A percentile compares a stretch with the other conserved stretches of the same genome.
These are phyloP conservation scores for Phytophthora pinifolia DNA, from an alignment of 352 stramenopile species.

Conservation along the genomic window DNA sequence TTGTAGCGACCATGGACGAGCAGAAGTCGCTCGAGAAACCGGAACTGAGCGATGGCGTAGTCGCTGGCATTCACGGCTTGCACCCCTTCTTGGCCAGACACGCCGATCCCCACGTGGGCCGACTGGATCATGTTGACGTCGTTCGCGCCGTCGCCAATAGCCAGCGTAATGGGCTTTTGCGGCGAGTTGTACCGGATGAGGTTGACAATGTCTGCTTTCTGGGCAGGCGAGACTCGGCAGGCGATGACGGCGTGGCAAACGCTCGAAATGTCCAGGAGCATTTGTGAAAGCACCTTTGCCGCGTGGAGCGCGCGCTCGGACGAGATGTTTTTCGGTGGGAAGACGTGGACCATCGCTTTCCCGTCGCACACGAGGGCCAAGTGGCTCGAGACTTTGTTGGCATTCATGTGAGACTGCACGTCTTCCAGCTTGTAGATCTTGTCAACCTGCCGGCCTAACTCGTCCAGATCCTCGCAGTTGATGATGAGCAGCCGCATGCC, in stretches of 20 bases:
- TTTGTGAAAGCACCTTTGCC: slow-evolving; percentile 45
- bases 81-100: slow-evolving; percentile 89
- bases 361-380: slow-evolving; percentile 68
- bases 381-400: slow-evolving; percentile 45
- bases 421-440: slow-evolving; percentile 42
- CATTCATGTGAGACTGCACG: slow-evolving; percentile 48
- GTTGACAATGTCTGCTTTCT: slow-evolving; percentile 83
- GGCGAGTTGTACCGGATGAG: slow-evolving; percentile 56
- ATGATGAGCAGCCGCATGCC: slow-evolving; percentile 55
- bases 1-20: slow-evolving; percentile 97
- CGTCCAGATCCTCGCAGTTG: slow-evolving; percentile 47
- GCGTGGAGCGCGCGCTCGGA: slow-evolving; percentile 36
- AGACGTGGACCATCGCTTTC: slow-evolving; percentile 73
- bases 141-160: slow-evolving; percentile 94
- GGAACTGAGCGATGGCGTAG: slow-evolving; percentile 93
- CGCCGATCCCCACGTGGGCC: slow-evolving; percentile 93
- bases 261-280: slow-evolving; percentile 58
- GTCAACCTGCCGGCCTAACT: slow-evolving; percentile 55
- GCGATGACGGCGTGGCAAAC: slow-evolving; percentile 74
- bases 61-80: slow-evolving; percentile 92
- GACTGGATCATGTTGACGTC: slow-evolving; percentile 96
- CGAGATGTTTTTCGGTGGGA: slow-evolving; percentile 50
- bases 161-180: slow-evolving; percentile 78
- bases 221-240: slow-evolving; percentile 78
- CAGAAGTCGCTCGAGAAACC: slow-evolving; percentile 93